Conservation (phyloP, 768 basidiomycete genomes). For the Serendipita vermifera region DNA sequence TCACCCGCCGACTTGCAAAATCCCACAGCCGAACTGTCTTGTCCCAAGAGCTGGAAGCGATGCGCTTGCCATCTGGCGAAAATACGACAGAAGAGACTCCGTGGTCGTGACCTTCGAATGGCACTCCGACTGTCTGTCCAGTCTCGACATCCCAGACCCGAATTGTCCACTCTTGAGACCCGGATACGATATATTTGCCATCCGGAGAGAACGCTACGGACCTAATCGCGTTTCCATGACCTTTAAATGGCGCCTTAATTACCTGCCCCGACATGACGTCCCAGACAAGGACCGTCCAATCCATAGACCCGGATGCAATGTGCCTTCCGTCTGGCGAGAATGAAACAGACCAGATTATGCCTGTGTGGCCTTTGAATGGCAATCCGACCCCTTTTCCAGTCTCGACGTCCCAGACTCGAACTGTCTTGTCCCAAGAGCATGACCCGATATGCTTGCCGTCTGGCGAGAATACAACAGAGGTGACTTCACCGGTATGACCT, state of each 20-base stretch:
- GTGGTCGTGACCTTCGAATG: conserved; percentile 20
- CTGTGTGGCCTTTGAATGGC: conserved; percentile 16
- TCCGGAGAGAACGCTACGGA: conserved; percentile 25
- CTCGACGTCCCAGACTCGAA: conserved; percentile 22
- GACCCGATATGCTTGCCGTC: conserved; percentile 20
- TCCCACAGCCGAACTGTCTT: conserved; percentile 24
- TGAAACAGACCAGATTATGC: conserved; percentile 19
- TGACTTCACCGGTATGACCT: conserved; percentile 18
- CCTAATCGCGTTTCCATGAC: conserved; percentile 20
- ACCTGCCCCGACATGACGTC: conserved; percentile 18
- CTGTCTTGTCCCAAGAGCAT: conserved; percentile 21
- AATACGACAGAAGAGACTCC: conserved; percentile 21
- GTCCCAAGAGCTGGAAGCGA: conserved; percentile 24
- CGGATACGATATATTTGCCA: conserved; percentile 19
- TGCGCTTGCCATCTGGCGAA: conserved; percentile 20
- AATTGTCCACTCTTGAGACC: conserved; percentile 15
- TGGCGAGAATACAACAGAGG: conserved; percentile 21
- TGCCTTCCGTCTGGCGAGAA: conserved; percentile 22
- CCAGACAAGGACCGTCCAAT: conserved; percentile 23
- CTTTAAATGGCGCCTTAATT: conserved; percentile 20
- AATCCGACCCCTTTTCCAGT: conserved; percentile 16
- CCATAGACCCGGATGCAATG: conserved; percentile 23
- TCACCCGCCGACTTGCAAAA: conserved; percentile 16
- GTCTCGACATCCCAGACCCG: conserved; percentile 24
- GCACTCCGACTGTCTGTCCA: conserved; percentile 21